A percentile compares a stretch with the other conserved stretches of the same genome.
Conservation (phyloP, 305 asterid genomes). For the Withania somnifera region DNA sequence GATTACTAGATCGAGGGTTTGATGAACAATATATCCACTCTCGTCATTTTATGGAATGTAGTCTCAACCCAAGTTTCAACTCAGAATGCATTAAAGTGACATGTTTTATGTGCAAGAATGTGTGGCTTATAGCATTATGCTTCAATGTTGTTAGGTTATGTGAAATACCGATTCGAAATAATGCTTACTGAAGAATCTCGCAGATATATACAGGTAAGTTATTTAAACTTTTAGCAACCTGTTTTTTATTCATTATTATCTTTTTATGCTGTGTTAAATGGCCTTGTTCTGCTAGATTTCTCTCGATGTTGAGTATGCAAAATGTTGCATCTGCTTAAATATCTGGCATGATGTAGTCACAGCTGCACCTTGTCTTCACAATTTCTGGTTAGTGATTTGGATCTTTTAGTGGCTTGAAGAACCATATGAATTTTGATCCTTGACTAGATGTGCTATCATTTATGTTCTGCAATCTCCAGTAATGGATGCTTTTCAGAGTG, state of each 20-base stretch:
- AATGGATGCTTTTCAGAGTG: constrained; percentile 99
- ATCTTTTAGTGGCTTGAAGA: constrained; percentile 5
- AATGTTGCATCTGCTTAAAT: constrained; percentile 77
- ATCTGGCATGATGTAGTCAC: constrained; percentile 98
- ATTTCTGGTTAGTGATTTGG: constrained; percentile 54
- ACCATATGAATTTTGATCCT: constrained; percentile 2
- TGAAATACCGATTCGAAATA: constrained; percentile 63
- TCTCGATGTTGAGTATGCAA: constrained; percentile 82
- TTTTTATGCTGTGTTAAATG: constrained; percentile 7
- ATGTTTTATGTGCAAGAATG: neutral
- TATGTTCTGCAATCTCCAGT: constrained; percentile 36
- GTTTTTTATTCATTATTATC: neutral
- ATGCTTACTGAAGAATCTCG: constrained; percentile 50
- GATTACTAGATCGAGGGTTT: neutral
- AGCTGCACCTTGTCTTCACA: constrained; percentile 97
- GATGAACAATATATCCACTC: neutral
- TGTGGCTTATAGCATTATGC: neutral
- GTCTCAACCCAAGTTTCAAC: neutral
- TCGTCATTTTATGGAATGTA: neutral
- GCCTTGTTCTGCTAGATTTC: constrained; percentile 33
- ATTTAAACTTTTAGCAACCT: neutral
- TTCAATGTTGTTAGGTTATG: constrained; percentile 41
- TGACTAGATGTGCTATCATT: neutral
- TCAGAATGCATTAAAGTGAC: neutral
- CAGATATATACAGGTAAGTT: constrained; percentile 59